Evolutionary conservation across 768 basidiomycete species (phyloP), one percentile per base, ranked within the genome.

Genomic region (Cystoderma amianthinum): DNA sequence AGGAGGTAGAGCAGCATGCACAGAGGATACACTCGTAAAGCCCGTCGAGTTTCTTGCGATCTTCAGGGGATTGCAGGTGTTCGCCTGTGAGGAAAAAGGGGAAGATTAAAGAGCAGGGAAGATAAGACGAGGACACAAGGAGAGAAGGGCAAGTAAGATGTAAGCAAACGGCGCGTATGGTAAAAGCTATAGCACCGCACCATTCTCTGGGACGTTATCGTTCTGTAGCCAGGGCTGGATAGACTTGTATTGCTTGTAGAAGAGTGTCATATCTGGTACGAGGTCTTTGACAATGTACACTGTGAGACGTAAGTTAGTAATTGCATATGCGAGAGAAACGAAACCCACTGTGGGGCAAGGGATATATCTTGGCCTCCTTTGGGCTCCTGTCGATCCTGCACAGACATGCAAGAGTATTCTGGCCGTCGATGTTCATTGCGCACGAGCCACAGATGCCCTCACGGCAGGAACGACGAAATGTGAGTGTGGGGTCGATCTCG

Each of bases 181-280:
- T 15, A 33, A 18, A 33, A 12, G 20, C 10, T 11, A 15, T 24
- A 15, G n/a, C 16, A 2, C 44, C 56, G 15, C 37, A 64, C 70
- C 79, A 46, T 80, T 65, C 48, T 72, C 87, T 2, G 93, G 93
- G 0, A 85, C 85, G 62, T 87, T 90, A 61, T 92, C 85, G 63
- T 92, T 93, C 72, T 95, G 84, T 25, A 97, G 76, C 72, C 82
- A 98, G 3, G 95, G 95, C 62, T 99, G 83, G 63, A 99, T 95
- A 13, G 93, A 94, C 68, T 98, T 98, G 86, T 99, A 98, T 61
- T 99, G 96, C 64, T 98, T 97, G 82, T 93, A 94, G 78, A 94
- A 94, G 48, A 80, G 80, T 7, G 86, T 88, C 51, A 88, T 69
- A 68, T 90, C 85, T 15, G 88, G 90, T 2, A 99, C 94, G 55